These are phyloP conservation scores for Cyclotella kingstonii DNA, from an alignment of 108 stramenopile species.

Conservation along the genomic window DNA sequence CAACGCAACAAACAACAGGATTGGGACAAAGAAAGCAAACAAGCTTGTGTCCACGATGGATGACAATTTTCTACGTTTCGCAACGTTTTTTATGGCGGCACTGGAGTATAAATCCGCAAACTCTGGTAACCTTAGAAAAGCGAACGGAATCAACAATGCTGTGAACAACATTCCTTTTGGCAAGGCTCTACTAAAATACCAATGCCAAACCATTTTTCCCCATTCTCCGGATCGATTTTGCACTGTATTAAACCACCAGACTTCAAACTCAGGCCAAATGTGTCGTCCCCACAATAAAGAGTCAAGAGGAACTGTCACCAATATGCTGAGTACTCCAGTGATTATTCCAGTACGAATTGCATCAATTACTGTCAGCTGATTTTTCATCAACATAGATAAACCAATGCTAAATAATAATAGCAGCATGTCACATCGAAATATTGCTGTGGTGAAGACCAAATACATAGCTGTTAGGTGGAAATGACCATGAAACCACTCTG, in stretches of 20 bases:
- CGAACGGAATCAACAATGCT: conserved; percentile 67
- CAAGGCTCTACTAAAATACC: conserved; percentile 88
- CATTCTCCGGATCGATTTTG: conserved; percentile 93
- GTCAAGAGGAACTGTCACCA: conserved; percentile 85
- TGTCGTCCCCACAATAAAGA: conserved; percentile 80
- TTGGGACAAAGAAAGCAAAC: conserved; percentile 56
- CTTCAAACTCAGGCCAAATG: conserved; percentile 98
- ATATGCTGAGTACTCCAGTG: conserved; percentile 56
- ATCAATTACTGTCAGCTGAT: conserved; percentile 57
- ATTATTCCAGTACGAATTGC: conserved; percentile 64
- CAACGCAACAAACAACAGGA: conserved; percentile 68
- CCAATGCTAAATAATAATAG: conserved; percentile 83
- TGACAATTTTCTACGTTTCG: not conserved
- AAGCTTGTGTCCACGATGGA: conserved; percentile 48
- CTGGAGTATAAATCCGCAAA: conserved; percentile 23
- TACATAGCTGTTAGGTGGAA: conserved; percentile 45
- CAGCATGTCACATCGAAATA: conserved; percentile 95
- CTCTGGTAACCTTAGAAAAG: conserved; percentile 58
- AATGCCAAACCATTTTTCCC: conserved; percentile 92
- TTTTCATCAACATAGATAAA: conserved; percentile 55
- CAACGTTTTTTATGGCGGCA: not conserved
- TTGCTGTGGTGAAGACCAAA: conserved; percentile 75
- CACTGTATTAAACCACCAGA: conserved; percentile 95
- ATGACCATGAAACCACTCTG: conserved; percentile 60
- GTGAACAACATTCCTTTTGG: conserved; percentile 79